These are phyloP conservation scores for Gnaphalium uliginosum DNA, from an alignment of 129 eudicot species.

Conservation along the genomic window DNA sequence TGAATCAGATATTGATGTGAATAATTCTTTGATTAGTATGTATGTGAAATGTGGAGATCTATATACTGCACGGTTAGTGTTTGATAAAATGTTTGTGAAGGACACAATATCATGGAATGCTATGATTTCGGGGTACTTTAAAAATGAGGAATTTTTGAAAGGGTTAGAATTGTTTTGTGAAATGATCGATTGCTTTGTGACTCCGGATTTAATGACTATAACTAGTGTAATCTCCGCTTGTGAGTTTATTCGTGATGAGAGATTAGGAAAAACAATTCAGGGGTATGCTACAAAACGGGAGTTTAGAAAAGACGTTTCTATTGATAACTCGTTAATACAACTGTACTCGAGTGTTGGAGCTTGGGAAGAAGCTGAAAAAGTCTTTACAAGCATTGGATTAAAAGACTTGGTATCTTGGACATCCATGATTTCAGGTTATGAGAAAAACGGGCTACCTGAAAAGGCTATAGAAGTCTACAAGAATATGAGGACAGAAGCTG, in stretches of 20 bases:
- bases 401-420: slow-evolving; percentile 97
- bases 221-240: slow-evolving; percentile 91
- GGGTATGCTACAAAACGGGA: slow-evolving; percentile 61
- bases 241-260: slow-evolving; percentile 57
- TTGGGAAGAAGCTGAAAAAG: slow-evolving; percentile 69
- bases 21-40: slow-evolving; percentile 78
- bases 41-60: slow-evolving; percentile 75
- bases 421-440: slow-evolving; percentile 82
- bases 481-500: slow-evolving; percentile 57
- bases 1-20: slow-evolving; percentile 54
- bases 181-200: slow-evolving; percentile 54
- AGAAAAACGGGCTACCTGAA: slow-evolving; percentile 61
- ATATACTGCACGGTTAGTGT: slow-evolving; percentile 51
- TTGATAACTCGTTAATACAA: slow-evolving; percentile 66
- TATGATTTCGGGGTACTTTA: slow-evolving; percentile 78
- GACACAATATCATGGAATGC: slow-evolving; percentile 94
- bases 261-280: slow-evolving; percentile 63
- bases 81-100: slow-evolving; percentile 68
- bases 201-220: slow-evolving; percentile 74
- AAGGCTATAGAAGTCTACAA: slow-evolving; percentile 64
- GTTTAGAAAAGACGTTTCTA: slow-evolving; percentile 54
- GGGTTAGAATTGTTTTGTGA: slow-evolving; percentile 61
- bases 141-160: slow-evolving; percentile 61
- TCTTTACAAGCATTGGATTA: slow-evolving; percentile 48
- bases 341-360: slow-evolving; percentile 61